These are phyloP conservation scores for Penicillium sp. DNA, from an alignment of 2,329 filamentous ascomycete genomes.

Conservation along the genomic window DNA sequence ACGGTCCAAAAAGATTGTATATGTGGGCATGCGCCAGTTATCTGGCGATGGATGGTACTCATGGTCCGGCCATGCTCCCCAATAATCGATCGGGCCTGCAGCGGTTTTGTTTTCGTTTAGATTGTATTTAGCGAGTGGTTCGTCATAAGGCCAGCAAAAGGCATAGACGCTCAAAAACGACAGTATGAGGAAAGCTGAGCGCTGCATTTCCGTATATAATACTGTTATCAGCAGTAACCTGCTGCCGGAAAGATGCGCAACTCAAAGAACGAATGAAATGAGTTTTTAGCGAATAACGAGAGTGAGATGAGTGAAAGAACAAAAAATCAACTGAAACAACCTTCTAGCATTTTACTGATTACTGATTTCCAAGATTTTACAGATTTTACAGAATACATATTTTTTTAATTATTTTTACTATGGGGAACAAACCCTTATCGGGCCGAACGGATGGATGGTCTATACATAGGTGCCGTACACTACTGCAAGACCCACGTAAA, in stretches of 20 bases:
- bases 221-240: conserved; percentile 6
- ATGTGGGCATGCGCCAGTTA: conserved; percentile 66
- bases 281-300: neutral
- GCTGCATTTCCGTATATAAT: conserved; percentile 8
- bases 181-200: conserved; percentile 7
- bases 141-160: conserved; percentile 48
- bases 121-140: conserved; percentile 56
- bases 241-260: conserved; percentile 1
- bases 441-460: conserved; percentile 4
- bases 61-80: conserved; percentile 54
- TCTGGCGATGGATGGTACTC: conserved; percentile 54
- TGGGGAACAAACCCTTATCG: conserved; percentile 5
- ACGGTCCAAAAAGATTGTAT: conserved; percentile 63
- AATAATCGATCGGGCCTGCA: conserved; percentile 57
- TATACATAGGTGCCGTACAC: neutral
- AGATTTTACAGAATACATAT: neutral
- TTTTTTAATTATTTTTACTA: conserved; percentile 1
- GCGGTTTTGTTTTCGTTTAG: conserved; percentile 61
- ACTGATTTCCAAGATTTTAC: conserved; percentile 1
- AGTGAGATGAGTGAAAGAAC: conserved; percentile 8
- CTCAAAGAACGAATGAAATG: conserved; percentile 5
- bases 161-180: conserved; percentile 9
- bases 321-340: neutral
- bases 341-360: neutral
- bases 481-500: neutral